Conservation (phyloP, 257 asterid species). For the Craterostigma plantagineum region DNA sequence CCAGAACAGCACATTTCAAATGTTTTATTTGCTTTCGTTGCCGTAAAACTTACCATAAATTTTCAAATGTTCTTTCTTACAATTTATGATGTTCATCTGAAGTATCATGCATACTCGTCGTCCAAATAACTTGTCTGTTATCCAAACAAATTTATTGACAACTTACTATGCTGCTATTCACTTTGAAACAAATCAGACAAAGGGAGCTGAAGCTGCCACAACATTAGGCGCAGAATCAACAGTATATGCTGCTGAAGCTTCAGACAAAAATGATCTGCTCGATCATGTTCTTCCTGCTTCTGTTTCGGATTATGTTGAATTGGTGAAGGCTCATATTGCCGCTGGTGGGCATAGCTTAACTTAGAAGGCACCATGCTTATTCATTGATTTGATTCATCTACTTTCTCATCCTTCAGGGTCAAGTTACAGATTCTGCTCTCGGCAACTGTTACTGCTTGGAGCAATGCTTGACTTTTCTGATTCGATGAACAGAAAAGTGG, state of each 20-base stretch:
- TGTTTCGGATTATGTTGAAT: slow-evolving; percentile 50
- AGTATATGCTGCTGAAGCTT: slow-evolving; percentile 89
- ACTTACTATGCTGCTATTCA: slow-evolving; percentile 2
- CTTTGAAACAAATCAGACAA: slow-evolving; percentile 34
- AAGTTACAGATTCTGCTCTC: slow-evolving; percentile 63
- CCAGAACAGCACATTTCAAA: no score
- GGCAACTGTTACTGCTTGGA: slow-evolving; percentile 78
- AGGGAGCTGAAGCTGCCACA: slow-evolving; percentile 90
- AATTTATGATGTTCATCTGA: no score
- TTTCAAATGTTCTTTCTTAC: no score
- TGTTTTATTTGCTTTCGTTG: no score
- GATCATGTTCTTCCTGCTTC: slow-evolving; percentile 73
- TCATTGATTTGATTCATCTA: slow-evolving; percentile 9
- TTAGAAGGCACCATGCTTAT: neutral
- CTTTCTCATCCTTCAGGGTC: slow-evolving; percentile 36
- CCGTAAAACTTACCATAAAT: no score
- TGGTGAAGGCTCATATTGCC: slow-evolving; percentile 63
- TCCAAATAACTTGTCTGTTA: no score
- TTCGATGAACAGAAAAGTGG: slow-evolving; percentile 69
- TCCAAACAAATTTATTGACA: no score
- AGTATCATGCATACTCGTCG: no score
- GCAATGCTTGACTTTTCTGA: slow-evolving; percentile 84
- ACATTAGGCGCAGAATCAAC: slow-evolving; percentile 78
- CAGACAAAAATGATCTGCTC: slow-evolving; percentile 75
- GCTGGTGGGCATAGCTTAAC: slow-evolving; percentile 46